Evolutionary conservation across 1,284 basidiomycete species (phyloP).

Genomic region (Tilletia indica): DNA sequence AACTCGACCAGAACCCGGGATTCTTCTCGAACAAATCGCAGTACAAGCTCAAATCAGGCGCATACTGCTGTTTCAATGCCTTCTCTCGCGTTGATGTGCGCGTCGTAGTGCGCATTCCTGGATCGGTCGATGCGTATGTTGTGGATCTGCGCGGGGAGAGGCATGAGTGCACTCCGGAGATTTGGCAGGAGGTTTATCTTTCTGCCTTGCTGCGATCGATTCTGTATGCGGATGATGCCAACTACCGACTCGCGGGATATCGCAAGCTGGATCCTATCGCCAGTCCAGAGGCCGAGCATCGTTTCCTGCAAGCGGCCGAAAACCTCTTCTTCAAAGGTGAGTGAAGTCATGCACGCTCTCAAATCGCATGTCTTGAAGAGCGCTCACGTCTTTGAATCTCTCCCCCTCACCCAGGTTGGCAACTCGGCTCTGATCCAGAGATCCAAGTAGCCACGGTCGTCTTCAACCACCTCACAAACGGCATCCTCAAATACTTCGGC

Average conservation of each 20-base stretch:
- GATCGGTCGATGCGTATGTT: constrained; percentile 90
- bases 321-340: constrained; percentile 77
- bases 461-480: constrained; percentile 91
- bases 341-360: not conserved
- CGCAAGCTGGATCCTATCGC: constrained; percentile 94
- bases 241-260: constrained; percentile 86
- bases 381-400: not conserved
- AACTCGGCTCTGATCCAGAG: constrained; percentile 95
- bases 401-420: constrained; percentile 67
- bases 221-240: constrained; percentile 90
- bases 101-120: constrained; percentile 97
- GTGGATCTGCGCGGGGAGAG: constrained; percentile 90
- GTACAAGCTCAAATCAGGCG: constrained; percentile 93
- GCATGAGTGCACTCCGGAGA: constrained; percentile 83
- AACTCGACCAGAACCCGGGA: constrained; percentile 82
- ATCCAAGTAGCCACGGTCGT: constrained; percentile 98
- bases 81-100: constrained; percentile 95
- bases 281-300: constrained; percentile 78
- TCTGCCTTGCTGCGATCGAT: constrained; percentile 88
- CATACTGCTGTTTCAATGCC: constrained; percentile 97
- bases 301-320: constrained; percentile 88
- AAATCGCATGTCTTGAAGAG: not conserved
- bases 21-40: constrained; percentile 74
- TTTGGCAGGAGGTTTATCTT: constrained; percentile 97
- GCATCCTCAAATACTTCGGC: constrained; percentile 94